These are phyloP conservation scores for Phytophthora rubi DNA, from an alignment of 352 stramenopile genomes.

Conservation along the genomic window DNA sequence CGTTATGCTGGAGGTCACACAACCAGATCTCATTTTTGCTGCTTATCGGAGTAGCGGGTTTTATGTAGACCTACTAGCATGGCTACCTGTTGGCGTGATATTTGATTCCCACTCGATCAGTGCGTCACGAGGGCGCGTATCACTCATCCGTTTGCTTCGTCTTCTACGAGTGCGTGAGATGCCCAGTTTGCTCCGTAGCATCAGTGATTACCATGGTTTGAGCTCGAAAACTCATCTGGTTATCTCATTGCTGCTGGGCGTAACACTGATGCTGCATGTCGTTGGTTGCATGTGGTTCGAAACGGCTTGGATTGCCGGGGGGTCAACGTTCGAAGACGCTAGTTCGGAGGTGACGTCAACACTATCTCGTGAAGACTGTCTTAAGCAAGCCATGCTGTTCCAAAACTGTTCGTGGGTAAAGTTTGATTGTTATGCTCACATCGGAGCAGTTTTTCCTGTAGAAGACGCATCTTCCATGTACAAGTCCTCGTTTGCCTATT, in stretches of 20 bases:
- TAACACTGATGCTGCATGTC: slow-evolving; percentile 63
- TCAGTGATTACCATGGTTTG: slow-evolving; percentile 62
- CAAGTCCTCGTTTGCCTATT: slow-evolving; percentile 64
- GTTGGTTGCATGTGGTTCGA: slow-evolving; percentile 75
- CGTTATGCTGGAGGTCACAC: slow-evolving; percentile 61
- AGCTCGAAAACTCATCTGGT: slow-evolving; percentile 69
- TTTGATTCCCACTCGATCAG: too few relatives aligned
- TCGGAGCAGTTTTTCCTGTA: slow-evolving; percentile 53
- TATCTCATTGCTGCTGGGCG: slow-evolving; percentile 52
- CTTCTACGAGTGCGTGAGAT: slow-evolving; percentile 59
- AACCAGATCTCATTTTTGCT: slow-evolving; percentile 62
- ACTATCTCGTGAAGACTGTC: slow-evolving; percentile 39
- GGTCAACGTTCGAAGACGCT: background rate
- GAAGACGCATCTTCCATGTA: slow-evolving; percentile 52
- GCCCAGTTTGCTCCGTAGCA: slow-evolving; percentile 45
- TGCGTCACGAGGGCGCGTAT: too few relatives aligned
- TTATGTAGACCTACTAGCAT: slow-evolving; percentile 55
- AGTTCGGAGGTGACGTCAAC: background rate
- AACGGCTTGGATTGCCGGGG: slow-evolving; percentile 42
- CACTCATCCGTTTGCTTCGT: slow-evolving; percentile 50
- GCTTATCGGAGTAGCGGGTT: slow-evolving; percentile 62
- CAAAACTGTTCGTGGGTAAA: slow-evolving; percentile 78
- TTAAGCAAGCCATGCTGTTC: slow-evolving; percentile 59
- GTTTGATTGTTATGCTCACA: slow-evolving; percentile 73
- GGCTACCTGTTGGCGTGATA: slow-evolving; percentile 43